Base-by-base conservation (phyloP, 352 stramenopile species). In the Phytopythium montanum region DNA sequence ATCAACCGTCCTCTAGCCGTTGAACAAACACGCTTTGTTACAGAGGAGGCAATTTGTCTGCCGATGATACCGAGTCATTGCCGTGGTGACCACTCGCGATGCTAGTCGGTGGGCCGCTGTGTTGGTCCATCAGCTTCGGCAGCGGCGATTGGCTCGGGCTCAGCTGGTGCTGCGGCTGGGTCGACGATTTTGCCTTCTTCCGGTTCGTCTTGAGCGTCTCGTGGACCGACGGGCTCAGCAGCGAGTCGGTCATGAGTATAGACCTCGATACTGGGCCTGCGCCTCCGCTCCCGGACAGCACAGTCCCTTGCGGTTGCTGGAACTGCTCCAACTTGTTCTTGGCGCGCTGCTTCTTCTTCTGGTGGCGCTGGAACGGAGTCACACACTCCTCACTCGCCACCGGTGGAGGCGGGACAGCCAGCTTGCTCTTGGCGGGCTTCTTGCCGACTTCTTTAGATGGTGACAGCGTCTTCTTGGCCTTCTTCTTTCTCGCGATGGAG, bases 31-130 rank as follows among this genome's bases (percentile, higher is more conserved):
- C n/a, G n/a, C n/a, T n/a, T 57, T 63, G 48, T 29, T 73, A 70
- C 58, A 87, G 70, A 21, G 68, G 72, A 25, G 75, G 73, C 7
- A 90, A 67, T 49, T 85, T 85, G 28, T 87, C 69, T 6, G 66
- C 63, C 21, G 63, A 64, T 8, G 65, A 64, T 50, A 65, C 25
- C 36, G 55, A 49, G 42, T 66, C 59, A 41, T 56, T 70, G 13
- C 28, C 51, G 38, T 65, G 38, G 52, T 50, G 44, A 18, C 23
- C 44, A 3, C 44, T 33, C 3, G 44, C 25, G 44, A 56, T 51
- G 26, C 36, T 29, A 26, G 34, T 29, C 31, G 50, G n/a, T 2
- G 50, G 50, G n/a, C 50, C 21, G 31, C 7, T n/a, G 25, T n/a
- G 50, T 1, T 5, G 42, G 31, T 56, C 53, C 29, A 55, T 60